Conservation (phyloP, 2,329 filamentous ascomycete species). For the Trichophyton mentagrophytes region DNA sequence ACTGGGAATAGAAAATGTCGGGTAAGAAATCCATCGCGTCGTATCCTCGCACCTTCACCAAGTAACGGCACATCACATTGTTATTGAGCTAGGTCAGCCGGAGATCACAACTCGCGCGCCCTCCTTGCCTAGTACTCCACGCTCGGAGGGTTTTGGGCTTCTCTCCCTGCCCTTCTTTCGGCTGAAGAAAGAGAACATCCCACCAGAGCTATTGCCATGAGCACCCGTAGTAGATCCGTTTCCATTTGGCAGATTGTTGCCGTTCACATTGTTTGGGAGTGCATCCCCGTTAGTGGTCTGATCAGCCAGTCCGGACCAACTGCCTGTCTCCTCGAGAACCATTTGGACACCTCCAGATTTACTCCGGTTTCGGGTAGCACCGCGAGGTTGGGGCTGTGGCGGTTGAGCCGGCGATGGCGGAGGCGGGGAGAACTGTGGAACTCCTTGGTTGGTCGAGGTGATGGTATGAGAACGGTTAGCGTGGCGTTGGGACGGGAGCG, state of each 20-base stretch:
- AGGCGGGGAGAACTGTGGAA: slow-evolving; percentile 29
- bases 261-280: slow-evolving; percentile 35
- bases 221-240: slow-evolving; percentile 22
- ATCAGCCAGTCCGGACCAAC: slow-evolving; percentile 82
- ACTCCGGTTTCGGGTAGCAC: slow-evolving; percentile 57
- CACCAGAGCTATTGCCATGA: slow-evolving; percentile 48
- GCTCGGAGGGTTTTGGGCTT: slow-evolving; percentile 87
- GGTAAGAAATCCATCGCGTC: neutral
- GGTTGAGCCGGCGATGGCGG: slow-evolving; percentile 16
- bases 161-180: slow-evolving; percentile 81
- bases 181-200: slow-evolving; percentile 81
- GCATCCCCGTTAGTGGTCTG: slow-evolving; percentile 63
- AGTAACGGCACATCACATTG: neutral
- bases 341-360: slow-evolving; percentile 79
- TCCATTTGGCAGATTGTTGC: neutral
- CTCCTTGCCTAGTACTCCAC: slow-evolving; percentile 87
- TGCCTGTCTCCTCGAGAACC: slow-evolving; percentile 75
- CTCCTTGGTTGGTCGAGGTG: neutral
- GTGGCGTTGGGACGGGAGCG: neutral
- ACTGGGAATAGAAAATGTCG: neutral
- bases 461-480: slow-evolving; percentile 18
- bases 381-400: slow-evolving; percentile 38
- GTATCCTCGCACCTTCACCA: neutral
- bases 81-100: slow-evolving; percentile 19
- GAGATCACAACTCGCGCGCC: slow-evolving; percentile 71